A percentile compares a stretch with the other conserved stretches of the same genome.
phyloP scores from a whole-genome alignment of 1,284 basidiomycete genomes.

The Vanrija sp. region DNA sequence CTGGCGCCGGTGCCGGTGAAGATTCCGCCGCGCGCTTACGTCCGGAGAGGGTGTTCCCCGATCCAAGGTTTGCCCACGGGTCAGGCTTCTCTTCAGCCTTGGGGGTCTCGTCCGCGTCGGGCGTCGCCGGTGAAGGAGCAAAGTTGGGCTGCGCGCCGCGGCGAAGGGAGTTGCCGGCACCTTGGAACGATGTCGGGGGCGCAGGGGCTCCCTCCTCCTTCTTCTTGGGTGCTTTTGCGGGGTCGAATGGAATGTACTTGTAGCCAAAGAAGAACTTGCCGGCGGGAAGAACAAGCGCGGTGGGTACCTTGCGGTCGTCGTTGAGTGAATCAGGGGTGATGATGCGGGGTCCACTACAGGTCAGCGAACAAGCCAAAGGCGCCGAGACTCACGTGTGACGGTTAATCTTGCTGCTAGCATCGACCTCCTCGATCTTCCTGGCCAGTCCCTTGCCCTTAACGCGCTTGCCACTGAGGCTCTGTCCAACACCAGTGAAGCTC shows the following conservation, averaged over 20 bases:
- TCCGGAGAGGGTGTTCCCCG: slow-evolving; percentile 35
- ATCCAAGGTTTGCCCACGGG: slow-evolving; percentile 46
- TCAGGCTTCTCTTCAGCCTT: slow-evolving; percentile 29
- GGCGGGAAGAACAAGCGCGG: slow-evolving; percentile 81
- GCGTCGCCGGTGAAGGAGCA: too few species aligned
- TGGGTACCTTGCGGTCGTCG: slow-evolving; percentile 78
- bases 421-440: slow-evolving; percentile 71
- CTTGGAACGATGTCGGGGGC: slow-evolving; percentile 33
- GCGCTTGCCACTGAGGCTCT: slow-evolving; percentile 78
- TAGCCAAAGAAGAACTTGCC: slow-evolving; percentile 95
- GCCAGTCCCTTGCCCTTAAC: slow-evolving; percentile 90
- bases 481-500: slow-evolving; percentile 88
- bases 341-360: slow-evolving; percentile 69
- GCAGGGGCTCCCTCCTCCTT: slow-evolving; percentile 17
- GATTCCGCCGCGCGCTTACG: slow-evolving; percentile 10
- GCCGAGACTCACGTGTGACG: slow-evolving; percentile 69
- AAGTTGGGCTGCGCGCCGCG: slow-evolving; percentile 2
- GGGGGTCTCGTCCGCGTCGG: too few species aligned
- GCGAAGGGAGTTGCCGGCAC: slow-evolving; percentile 40
- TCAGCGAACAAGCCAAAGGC: not conserved
- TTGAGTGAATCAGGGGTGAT: slow-evolving; percentile 73
- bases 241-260: slow-evolving; percentile 66
- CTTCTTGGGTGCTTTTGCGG: slow-evolving; percentile 44
- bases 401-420: slow-evolving; percentile 79
- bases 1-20: not conserved